These are phyloP conservation scores for Quercus gilva DNA, from an alignment of 306 rosid genomes.

Conservation along the genomic window DNA sequence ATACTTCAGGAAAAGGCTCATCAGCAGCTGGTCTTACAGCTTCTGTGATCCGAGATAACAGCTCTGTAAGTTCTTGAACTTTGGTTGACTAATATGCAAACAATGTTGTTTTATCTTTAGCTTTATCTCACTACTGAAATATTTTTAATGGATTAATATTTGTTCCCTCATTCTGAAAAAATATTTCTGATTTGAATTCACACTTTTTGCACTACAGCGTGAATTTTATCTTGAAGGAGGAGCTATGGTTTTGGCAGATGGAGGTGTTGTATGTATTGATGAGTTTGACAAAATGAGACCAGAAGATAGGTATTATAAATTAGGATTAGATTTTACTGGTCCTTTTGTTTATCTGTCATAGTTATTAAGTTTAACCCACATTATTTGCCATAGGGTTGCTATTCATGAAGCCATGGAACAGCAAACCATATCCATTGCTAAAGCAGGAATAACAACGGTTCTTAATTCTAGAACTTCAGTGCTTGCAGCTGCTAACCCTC, in stretches of 20 bases:
- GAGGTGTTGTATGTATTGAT: conserved; percentile 97
- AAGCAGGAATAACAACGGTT: conserved; percentile 99
- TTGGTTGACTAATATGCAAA: conserved; percentile 11
- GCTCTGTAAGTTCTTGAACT: conserved; percentile 66
- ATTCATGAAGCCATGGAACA: conserved; percentile 99
- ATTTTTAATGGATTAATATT: background rate
- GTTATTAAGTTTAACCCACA: background rate
- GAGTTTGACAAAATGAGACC: conserved; percentile 99
- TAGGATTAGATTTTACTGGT: conserved; percentile 14
- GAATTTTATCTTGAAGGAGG: conserved; percentile 99
- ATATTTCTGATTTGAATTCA: conserved; percentile 23
- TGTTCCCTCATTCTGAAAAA: conserved; percentile 5
- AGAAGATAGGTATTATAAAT: conserved; percentile 79
- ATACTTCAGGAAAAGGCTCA: conserved; percentile 99
- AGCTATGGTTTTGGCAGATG: conserved; percentile 99
- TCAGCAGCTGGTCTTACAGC: conserved; percentile 99
- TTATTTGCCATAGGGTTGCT: conserved; percentile 66
- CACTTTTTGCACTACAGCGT: conserved; percentile 53
- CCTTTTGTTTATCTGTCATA: background rate
- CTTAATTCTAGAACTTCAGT: conserved; percentile 98
- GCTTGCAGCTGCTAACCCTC: conserved; percentile 99
- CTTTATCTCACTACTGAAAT: conserved; percentile 9
- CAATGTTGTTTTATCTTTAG: conserved; percentile 3
- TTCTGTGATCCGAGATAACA: conserved; percentile 82
- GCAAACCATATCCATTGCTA: conserved; percentile 97